Percentiles rank a stretch among this genome's conserved stretches.
These are phyloP conservation scores for Globisporangium carolinianum DNA, from an alignment of 352 stramenopile species.

Conservation along the genomic window DNA sequence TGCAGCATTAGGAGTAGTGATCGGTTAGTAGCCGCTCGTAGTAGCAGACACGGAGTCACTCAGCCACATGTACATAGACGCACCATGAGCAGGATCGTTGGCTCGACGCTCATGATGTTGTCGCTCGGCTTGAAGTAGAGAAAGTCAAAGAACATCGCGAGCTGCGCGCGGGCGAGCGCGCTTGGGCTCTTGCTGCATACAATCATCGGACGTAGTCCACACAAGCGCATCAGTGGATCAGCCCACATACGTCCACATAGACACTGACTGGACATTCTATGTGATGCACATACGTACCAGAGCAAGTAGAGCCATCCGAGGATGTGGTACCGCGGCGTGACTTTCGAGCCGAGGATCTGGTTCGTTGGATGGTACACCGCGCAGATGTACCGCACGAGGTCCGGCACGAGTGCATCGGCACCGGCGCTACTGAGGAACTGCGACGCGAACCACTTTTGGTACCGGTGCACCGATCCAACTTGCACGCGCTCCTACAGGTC, in stretches of 20 bases:
- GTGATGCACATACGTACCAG: conserved; percentile 26
- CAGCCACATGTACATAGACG: not conserved
- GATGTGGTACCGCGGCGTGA: conserved; percentile 82
- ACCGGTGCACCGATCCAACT: conserved; percentile 63
- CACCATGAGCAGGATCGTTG: conserved; percentile 80
- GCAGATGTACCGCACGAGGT: conserved; percentile 80
- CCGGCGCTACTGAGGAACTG: conserved; percentile 64
- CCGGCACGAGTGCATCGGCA: conserved; percentile 67
- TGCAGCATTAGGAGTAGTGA: conserved; percentile 8
- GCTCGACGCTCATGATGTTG: conserved; percentile 82
- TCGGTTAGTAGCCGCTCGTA: too few relatives aligned
- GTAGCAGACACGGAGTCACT: too few relatives aligned
- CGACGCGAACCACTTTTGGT: conserved; percentile 85
- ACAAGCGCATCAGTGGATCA: too few relatives aligned
- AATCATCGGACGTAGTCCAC: not conserved
- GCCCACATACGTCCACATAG: conserved; percentile 3
- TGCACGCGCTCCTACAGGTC: conserved; percentile 55
- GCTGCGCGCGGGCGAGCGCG: conserved; percentile 63
- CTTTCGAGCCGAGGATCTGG: conserved; percentile 73
- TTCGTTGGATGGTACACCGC: conserved; percentile 81
- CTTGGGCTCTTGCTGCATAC: conserved; percentile 55
- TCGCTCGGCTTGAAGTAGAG: conserved; percentile 77
- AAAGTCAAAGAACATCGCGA: conserved; percentile 87
- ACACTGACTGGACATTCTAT: too few relatives aligned
- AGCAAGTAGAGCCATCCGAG: conserved; percentile 82